Percentiles rank a stretch among this genome's conserved stretches.
Conservation (phyloP, 805 yeast species). For the Kodamaea hsintzibuensis region DNA sequence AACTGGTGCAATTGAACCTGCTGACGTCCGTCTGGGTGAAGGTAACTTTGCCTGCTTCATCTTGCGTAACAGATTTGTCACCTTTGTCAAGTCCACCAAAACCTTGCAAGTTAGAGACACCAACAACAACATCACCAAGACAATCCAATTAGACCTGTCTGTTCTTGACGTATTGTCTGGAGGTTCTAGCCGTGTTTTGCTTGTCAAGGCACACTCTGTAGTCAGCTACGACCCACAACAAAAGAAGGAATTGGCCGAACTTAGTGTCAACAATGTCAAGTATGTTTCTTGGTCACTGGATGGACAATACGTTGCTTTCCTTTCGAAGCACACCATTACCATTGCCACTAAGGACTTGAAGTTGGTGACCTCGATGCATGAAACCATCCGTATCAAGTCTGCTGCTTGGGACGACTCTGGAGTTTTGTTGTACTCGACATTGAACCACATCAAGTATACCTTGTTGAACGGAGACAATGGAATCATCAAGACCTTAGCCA, state of each 20-base stretch:
- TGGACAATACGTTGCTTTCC: conserved; percentile 82
- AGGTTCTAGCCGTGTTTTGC: conserved; percentile 79
- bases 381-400: conserved; percentile 93
- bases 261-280: conserved; percentile 75
- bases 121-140: conserved; percentile 77
- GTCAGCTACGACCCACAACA: conserved; percentile 91
- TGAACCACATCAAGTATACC: conserved; percentile 93
- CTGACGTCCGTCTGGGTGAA: conserved; percentile 73
- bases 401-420: conserved; percentile 97
- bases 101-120: conserved; percentile 82
- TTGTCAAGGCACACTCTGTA: conserved; percentile 72
- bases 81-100: conserved; percentile 62
- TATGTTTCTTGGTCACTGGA: conserved; percentile 88
- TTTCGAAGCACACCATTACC: conserved; percentile 90
- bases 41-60: conserved; percentile 88
- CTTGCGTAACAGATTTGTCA: conserved; percentile 92
- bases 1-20: conserved; percentile 92
- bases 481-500: conserved; percentile 87
- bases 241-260: conserved; percentile 69
- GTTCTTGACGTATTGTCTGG: conserved; percentile 75
- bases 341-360: conserved; percentile 81
- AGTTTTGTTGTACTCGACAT: conserved; percentile 87
- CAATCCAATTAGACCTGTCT: conserved; percentile 66
- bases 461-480: conserved; percentile 94
- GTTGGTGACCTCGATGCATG: conserved; percentile 82